Percentiles rank a stretch among this genome's conserved stretches.
Conservation (phyloP, 352 stramenopile species). For the Pythium scleroteichum region DNA sequence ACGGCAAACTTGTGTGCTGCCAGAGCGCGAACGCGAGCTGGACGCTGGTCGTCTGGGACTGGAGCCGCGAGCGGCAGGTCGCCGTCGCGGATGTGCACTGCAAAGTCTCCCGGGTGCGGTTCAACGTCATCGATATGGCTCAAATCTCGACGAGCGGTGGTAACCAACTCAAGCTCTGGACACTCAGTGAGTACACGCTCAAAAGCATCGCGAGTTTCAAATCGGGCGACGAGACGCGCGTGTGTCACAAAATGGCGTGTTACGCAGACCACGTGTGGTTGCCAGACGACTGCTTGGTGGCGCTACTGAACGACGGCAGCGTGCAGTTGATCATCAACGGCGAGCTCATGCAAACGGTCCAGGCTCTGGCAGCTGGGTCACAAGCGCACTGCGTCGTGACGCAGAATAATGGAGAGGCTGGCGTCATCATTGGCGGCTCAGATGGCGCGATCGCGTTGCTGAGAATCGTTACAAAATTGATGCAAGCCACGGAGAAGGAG, state of each 20-base stretch:
- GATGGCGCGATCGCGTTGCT: slow-evolving; percentile 65
- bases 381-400: slow-evolving; percentile 25
- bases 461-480: slow-evolving; percentile 52
- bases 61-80: slow-evolving; percentile 63
- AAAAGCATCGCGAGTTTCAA: slow-evolving; percentile 75
- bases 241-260: slow-evolving; percentile 37
- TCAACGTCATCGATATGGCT: slow-evolving; percentile 79
- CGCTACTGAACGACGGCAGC: slow-evolving; percentile 67
- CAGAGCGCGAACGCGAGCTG: slow-evolving; percentile 55
- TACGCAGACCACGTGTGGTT: slow-evolving; percentile 80
- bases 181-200: slow-evolving; percentile 70
- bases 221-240: slow-evolving; percentile 63
- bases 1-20: slow-evolving; percentile 66
- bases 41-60: slow-evolving; percentile 78
- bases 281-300: slow-evolving; percentile 61
- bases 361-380: slow-evolving; percentile 3
- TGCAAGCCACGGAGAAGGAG: slow-evolving; percentile 61
- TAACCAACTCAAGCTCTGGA: slow-evolving; percentile 75
- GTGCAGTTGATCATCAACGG: slow-evolving; percentile 78
- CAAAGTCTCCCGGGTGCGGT: slow-evolving; percentile 68
- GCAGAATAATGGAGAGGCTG: slow-evolving; percentile 64
- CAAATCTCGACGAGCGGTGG: slow-evolving; percentile 74
- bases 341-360: slow-evolving; percentile 70
- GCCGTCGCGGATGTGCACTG: slow-evolving; percentile 65
- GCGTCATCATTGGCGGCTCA: slow-evolving; percentile 58